Evolutionary conservation across 352 stramenopile genomes (phyloP).

Genomic region (Phytophthora ramorum): DNA sequence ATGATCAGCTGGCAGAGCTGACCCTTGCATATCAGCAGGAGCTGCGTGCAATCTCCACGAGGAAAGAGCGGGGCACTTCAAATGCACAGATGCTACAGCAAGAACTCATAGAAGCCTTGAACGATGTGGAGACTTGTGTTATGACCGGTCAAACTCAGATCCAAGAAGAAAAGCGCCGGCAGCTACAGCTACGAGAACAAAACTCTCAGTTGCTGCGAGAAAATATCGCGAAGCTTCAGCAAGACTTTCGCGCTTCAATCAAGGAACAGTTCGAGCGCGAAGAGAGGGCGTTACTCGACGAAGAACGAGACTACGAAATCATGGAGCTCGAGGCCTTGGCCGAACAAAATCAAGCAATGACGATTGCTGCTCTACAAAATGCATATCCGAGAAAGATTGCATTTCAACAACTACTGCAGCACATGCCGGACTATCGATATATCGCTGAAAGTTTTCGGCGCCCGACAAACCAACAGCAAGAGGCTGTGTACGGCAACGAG

Average conservation of each 20-base stretch:
- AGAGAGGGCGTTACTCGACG: slow-evolving; percentile 20
- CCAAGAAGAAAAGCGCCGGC: slow-evolving; percentile 50
- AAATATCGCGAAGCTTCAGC: slow-evolving; percentile 44
- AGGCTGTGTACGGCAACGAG: not conserved
- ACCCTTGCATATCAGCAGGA: slow-evolving; percentile 65
- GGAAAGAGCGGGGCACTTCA: slow-evolving; percentile 46
- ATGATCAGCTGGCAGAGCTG: slow-evolving; percentile 64
- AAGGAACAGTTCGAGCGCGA: slow-evolving; percentile 31
- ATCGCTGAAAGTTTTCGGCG: slow-evolving; percentile 49
- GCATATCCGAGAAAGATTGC: slow-evolving; percentile 39
- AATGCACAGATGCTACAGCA: slow-evolving; percentile 71
- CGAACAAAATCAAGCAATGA: slow-evolving; percentile 47
- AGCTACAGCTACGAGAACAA: slow-evolving; percentile 49
- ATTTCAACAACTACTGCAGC: slow-evolving; percentile 54
- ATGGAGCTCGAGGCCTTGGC: slow-evolving; percentile 59
- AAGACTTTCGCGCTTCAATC: slow-evolving; percentile 33
- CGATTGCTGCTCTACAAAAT: slow-evolving; percentile 46
- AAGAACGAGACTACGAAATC: slow-evolving; percentile 48
- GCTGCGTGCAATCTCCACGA: slow-evolving; percentile 50
- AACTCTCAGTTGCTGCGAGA: slow-evolving; percentile 45
- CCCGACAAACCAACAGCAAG: slow-evolving; percentile 5
- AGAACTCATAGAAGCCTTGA: slow-evolving; percentile 65
- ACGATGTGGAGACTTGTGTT: slow-evolving; percentile 61
- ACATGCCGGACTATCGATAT: slow-evolving; percentile 55
- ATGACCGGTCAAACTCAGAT: slow-evolving; percentile 50